A percentile compares a stretch with the other conserved stretches of the same genome.
These are phyloP conservation scores for Asclepias syriaca DNA, from an alignment of 257 asterid genomes.

Conservation along the genomic window DNA sequence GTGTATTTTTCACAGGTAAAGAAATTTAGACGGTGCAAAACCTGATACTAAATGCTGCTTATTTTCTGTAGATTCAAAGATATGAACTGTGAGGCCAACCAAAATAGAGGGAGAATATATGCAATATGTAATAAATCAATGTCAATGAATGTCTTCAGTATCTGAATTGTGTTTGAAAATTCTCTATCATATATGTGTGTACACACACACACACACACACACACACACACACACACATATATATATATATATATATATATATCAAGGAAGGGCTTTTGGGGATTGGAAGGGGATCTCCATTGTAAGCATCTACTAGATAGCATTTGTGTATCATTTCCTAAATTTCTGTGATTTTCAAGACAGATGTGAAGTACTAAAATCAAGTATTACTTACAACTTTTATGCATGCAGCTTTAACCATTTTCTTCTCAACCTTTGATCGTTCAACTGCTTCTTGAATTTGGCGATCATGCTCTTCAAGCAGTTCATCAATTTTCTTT, in stretches of 20 bases:
- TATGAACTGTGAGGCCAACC: background rate
- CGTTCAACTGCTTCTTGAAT: conserved; percentile 11
- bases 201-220: too few species aligned
- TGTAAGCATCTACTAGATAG: too few species aligned
- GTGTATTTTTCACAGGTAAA: too few species aligned
- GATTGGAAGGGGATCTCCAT: background rate
- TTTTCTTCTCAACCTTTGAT: background rate
- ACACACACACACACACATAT: too few species aligned
- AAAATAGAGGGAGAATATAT: background rate
- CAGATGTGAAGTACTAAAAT: background rate
- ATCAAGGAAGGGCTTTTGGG: too few species aligned
- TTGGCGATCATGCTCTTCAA: conserved; percentile 16
- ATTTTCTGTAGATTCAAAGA: background rate
- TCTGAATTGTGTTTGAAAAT: background rate
- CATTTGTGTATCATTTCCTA: too few species aligned
- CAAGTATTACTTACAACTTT: background rate
- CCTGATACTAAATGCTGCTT: background rate
- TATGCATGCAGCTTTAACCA: background rate
- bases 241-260: too few species aligned
- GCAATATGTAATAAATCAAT: background rate
- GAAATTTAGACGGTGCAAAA: too few species aligned
- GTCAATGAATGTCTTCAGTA: background rate
- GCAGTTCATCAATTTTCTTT: conserved; percentile 6
- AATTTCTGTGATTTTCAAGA: too few species aligned
- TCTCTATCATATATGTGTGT: background rate